These are phyloP conservation scores for Camellia japonica DNA, from an alignment of 148 eudicot genomes.

Conservation along the genomic window DNA sequence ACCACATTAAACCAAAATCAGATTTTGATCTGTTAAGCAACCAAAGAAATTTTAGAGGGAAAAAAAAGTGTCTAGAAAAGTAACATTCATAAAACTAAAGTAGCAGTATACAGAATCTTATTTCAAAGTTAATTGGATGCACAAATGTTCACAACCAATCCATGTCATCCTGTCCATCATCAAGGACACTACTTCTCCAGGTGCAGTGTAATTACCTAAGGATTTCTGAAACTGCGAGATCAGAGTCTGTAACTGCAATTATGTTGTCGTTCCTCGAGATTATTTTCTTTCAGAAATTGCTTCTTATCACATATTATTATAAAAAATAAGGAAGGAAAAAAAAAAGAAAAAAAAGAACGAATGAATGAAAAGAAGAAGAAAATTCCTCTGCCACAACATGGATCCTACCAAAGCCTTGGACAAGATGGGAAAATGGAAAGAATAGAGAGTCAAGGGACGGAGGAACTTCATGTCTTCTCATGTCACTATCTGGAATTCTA, in stretches of 20 bases:
- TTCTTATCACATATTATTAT: neutral
- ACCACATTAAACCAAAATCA: constrained; percentile 21
- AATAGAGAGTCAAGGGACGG: neutral
- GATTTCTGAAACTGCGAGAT: neutral
- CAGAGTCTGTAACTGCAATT: neutral
- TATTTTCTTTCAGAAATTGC: neutral
- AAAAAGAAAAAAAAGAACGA: neutral
- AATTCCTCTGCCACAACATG: neutral
- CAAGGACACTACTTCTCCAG: constrained; percentile 1
- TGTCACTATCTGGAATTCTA: neutral
- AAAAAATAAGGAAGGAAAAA: neutral
- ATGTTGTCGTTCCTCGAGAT: neutral
- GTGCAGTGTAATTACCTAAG: neutral
- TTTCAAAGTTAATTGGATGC: constrained; percentile 9
- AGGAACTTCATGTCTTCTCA: constrained; percentile 1
- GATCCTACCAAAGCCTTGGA: neutral
- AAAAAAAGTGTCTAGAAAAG: neutral
- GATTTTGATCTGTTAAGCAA: neutral
- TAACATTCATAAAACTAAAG: neutral
- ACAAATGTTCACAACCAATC: neutral
- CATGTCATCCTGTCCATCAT: neutral
- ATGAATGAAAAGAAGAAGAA: too few species aligned
- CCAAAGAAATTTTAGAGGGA: neutral
- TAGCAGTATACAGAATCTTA: constrained; percentile 9
- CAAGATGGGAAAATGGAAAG: neutral